Base-by-base conservation (phyloP, 2,329 filamentous ascomycete genomes). In the Claviceps pusilla region DNA sequence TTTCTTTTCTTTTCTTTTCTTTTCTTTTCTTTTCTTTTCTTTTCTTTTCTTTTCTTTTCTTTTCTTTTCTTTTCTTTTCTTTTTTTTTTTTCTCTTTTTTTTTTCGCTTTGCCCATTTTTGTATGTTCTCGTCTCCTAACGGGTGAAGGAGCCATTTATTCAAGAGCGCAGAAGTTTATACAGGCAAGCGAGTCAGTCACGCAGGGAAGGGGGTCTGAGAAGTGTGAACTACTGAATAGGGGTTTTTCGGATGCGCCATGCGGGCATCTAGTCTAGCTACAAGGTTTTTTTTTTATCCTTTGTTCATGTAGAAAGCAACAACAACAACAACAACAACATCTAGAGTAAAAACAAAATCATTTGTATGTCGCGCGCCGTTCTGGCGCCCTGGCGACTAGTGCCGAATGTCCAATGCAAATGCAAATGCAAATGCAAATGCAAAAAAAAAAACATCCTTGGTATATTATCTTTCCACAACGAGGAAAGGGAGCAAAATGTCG, bases 191-290 rank as follows among this genome's bases (percentile, higher is more conserved):
- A 16, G 16, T 4, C 37, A 41, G 37, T 14, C 12, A 41, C 4
- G 37, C 37, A 41, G 14, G 37, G 14, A 41, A 41, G 37, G 37
- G 5, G 37, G 4, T 14, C 6, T 41, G 16, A 4, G 4, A 16
- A 41, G 39, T n/a, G 14, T 41, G n/a, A 29, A 46, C 10, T 12
- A 29, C 3, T 47, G 24, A 6, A 47, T 54, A 42, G 48, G 35
- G 47, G 28, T 37, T 24, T 41, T 49, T 50, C 43, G 31, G 37
- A 49, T 51, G 48, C 43, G 12, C 43, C 43, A 43, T 41, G 53
- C 9, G 39, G 16, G 29, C n/a, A 9, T 42, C 35, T 35, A 31
- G 47, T 48, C 37, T 55, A 56, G 46, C 53, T 54, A 56, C 33
- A 48, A 42, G 33, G n/a, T 43, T 49, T 52, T 28, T 52, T 28